Conservation (phyloP, 225 moss, liverwort and hornwort species). For the Pleurozium schreberi region DNA sequence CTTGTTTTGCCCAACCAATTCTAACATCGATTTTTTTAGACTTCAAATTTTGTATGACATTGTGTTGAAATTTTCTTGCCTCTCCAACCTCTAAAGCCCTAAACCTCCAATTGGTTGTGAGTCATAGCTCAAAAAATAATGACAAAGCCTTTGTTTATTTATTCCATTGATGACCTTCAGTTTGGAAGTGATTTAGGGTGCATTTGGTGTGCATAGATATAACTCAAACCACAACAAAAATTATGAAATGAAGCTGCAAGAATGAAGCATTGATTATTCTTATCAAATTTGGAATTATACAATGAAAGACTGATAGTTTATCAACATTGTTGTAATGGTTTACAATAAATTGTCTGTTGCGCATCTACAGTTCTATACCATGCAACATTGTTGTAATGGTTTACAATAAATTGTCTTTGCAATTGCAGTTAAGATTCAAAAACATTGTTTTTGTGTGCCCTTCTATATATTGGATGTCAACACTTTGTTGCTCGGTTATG, state of each 20-base stretch:
- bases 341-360: too few relatives aligned
- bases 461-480: too few relatives aligned
- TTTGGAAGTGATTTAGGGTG: background rate
- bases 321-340: too few relatives aligned
- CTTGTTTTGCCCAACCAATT: accelerated
- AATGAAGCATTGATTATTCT: background rate
- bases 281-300: background rate
- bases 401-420: too few relatives aligned
- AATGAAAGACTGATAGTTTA: background rate
- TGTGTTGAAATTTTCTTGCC: background rate
- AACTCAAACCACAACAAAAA: background rate
- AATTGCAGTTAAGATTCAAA: too few relatives aligned
- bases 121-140: accelerated
- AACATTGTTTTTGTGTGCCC: too few relatives aligned
- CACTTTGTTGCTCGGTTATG: too few relatives aligned
- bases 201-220: background rate
- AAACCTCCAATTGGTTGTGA: background rate
- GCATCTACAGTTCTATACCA: too few relatives aligned
- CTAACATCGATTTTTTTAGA: accelerated
- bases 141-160: accelerated
- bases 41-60: accelerated
- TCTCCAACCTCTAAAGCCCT: too few relatives aligned
- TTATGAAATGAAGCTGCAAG: background rate
- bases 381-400: too few relatives aligned
- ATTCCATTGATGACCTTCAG: background rate